These are phyloP conservation scores for Stropharia rugosoannulata DNA, from an alignment of 768 basidiomycete genomes.

Conservation along the genomic window DNA sequence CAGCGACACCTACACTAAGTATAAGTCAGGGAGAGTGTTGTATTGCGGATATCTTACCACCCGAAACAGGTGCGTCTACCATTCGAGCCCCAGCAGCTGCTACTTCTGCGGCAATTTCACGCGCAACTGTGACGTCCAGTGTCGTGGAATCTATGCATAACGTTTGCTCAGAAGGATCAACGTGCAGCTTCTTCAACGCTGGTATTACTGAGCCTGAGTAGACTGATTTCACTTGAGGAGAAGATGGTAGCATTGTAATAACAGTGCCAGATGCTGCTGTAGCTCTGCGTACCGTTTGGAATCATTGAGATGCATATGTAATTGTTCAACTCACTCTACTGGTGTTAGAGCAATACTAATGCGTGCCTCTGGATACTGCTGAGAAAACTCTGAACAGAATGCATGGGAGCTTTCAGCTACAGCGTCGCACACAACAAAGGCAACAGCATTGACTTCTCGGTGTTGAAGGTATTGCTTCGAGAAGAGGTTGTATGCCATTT, in stretches of 20 bases:
- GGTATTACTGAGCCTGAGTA: constrained; percentile 72
- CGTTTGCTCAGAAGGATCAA: constrained; percentile 37
- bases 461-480: constrained; percentile 62
- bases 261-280: constrained; percentile 62
- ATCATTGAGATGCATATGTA: neutral
- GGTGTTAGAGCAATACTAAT: constrained; percentile 63
- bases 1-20: constrained; percentile 62
- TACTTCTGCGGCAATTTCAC: constrained; percentile 58
- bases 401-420: constrained; percentile 52
- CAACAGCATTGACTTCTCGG: constrained; percentile 33
- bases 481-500: constrained; percentile 86
- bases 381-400: constrained; percentile 56
- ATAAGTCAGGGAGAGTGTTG: neutral
- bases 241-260: constrained; percentile 91
- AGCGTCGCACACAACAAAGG: constrained; percentile 81
- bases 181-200: constrained; percentile 50
- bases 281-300: constrained; percentile 42
- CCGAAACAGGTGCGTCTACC: constrained; percentile 94
- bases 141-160: constrained; percentile 92
- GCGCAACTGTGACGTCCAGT: constrained; percentile 76
- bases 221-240: constrained; percentile 80
- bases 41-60: constrained; percentile 51
- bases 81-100: constrained; percentile 61
- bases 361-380: constrained; percentile 57
- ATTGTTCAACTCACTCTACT: constrained; percentile 58